These are phyloP conservation scores for Medicago arabica DNA, from an alignment of 306 rosid genomes.

Conservation along the genomic window DNA sequence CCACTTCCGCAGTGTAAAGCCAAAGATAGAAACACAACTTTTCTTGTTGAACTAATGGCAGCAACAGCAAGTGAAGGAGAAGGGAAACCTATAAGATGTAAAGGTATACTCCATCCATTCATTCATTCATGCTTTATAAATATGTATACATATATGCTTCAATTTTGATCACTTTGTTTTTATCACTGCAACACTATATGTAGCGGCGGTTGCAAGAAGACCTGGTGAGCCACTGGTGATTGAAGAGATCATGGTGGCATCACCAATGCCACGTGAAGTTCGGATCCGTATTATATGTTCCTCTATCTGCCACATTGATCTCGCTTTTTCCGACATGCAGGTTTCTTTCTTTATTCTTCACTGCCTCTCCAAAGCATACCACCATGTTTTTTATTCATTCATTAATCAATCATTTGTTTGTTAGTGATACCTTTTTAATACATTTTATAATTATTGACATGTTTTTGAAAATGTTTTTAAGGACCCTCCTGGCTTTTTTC, in stretches of 20 bases:
- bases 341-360: background rate
- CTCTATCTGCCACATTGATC: constrained; percentile 73
- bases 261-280: constrained; percentile 68
- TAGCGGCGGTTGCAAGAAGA: constrained; percentile 65
- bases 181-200: background rate
- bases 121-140: background rate
- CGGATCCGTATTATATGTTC: constrained; percentile 70
- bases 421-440: background rate
- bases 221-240: constrained; percentile 70
- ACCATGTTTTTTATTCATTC: no score
- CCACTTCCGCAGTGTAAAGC: background rate
- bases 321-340: constrained; percentile 59
- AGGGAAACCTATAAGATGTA: constrained; percentile 58
- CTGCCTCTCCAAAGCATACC: background rate
- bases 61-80: constrained; percentile 44
- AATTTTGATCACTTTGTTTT: background rate
- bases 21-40: background rate
- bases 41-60: background rate
- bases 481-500: constrained; percentile 67
- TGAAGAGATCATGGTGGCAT: constrained; percentile 75
- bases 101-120: constrained; percentile 40
- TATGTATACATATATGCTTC: background rate
- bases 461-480: constrained; percentile 9
- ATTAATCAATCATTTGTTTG: no score
- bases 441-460: background rate